Percentiles rank a stretch among this genome's conserved stretches.
phyloP scores from a whole-genome alignment of 306 rosid species.

The Lathyrus tuberosus region DNA sequence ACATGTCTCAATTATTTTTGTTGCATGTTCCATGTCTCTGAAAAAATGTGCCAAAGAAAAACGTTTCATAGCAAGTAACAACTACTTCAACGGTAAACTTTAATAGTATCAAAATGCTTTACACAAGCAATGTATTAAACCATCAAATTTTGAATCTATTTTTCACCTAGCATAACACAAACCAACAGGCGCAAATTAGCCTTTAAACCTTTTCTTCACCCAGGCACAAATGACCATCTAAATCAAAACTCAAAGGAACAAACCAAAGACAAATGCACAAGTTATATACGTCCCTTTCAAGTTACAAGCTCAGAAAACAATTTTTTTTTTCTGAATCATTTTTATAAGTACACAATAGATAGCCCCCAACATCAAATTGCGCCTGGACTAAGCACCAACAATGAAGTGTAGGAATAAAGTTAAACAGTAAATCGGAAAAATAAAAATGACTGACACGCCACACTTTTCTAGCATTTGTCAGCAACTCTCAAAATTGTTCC shows the following conservation, averaged over 20 bases:
- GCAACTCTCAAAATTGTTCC: conserved; percentile 57
- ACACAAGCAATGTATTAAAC: not conserved
- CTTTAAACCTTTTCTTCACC: not conserved
- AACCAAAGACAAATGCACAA: conserved; percentile 15
- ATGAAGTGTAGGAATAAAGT: conserved; percentile 42
- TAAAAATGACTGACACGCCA: conserved; percentile 39
- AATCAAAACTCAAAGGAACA: conserved; percentile 24
- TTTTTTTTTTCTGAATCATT: conserved; percentile 19
- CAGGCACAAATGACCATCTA: conserved; percentile 29
- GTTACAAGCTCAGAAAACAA: conserved; percentile 39
- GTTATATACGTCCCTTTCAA: conserved; percentile 37
- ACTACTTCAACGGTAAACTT: conserved; percentile 1
- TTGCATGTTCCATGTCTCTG: too few species aligned
- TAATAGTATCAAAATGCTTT: not conserved
- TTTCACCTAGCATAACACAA: conserved; percentile 8
- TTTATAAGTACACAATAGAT: conserved; percentile 40
- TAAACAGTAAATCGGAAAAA: conserved; percentile 26
- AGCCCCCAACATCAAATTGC: conserved; percentile 47
- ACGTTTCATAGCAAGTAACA: not conserved
- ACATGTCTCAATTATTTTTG: too few species aligned
- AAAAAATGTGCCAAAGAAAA: too few species aligned
- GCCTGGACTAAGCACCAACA: conserved; percentile 47
- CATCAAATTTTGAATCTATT: not conserved
- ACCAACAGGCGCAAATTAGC: conserved; percentile 30
- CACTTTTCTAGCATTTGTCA: conserved; percentile 43